Evolutionary conservation across 768 basidiomycete species (phyloP), one percentile per base, ranked within the genome.

Genomic region (Serendipita sp.): DNA sequence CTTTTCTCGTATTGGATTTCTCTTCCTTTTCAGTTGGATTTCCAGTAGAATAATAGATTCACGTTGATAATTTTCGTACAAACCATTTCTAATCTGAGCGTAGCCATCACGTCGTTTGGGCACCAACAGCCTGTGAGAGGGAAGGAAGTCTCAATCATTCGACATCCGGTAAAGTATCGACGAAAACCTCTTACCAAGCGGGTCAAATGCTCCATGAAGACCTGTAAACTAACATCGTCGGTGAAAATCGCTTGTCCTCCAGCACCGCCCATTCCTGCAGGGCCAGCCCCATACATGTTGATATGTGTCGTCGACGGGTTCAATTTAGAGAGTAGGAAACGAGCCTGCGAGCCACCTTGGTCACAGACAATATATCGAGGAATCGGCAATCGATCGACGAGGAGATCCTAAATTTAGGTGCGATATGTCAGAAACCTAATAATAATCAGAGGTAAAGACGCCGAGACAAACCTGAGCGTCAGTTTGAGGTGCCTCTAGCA

Each of bases 221-320:
- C 88, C 73, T 94, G 90, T 74, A 97, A 80, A 71, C 91, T 96
- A 65, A 98, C 95, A 73, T 99, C 95, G 71, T 98, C 96, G 62
- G 96, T 99, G 73, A 97, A 96, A 73, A 99, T 97, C 16, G 92
- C 90, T 73, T 92, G 88, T 24, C 53, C 53, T 17, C 22, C 31
- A n/a, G 53, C 53, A 58, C 53, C 94, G 1, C 81, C 75, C 7
- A 79, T 79, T 9, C 81, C 81, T 20, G 80, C 80, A 14, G 82
- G 78, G 7, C 81, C 78, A 3, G 83, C 79, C n/a, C 91, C 90
- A 72, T 94, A 94, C 83, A 94, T 90, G 16, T 69, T 70, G 87
- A 96, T 91, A 72, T 99, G 95, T 42, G 95, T 98, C 64, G 95
- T 98, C 63, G 91, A 95, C 1, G 96, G 96, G 72, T 98, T 99